Evolutionary conservation across 2,329 filamentous ascomycete genomes (phyloP), one percentile per base, ranked within the genome.

Genomic region (Septoria petroselini): DNA sequence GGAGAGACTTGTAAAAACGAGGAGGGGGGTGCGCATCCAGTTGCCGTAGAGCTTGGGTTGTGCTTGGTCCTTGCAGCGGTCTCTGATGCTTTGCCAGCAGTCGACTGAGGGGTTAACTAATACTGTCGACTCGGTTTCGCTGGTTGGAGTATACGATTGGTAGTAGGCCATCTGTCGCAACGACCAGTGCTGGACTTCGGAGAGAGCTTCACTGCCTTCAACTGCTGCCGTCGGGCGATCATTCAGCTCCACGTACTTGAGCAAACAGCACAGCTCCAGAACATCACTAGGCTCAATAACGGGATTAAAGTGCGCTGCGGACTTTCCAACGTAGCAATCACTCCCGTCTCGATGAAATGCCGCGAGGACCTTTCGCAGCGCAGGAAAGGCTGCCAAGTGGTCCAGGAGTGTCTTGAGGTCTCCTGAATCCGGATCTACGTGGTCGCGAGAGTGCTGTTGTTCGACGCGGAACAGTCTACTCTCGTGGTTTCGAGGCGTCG

Each of bases 121-220:
- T 7, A 52, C n/a, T 2, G 30, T 21, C n/a, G 30, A 18, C 17
- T 52, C 49, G 8, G 17, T 8, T 7, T 37, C 14, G 9, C 7
- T 6, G 17, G 2, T 2, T 3, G 37, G 1, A 19, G 41, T 15
- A 14, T 33, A 37, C 5, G 15, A 31, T 21, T 48, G 43, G 19
- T 48, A 52, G 44, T 48, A 37, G 7, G 27, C 49, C 49, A 52
- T 52, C n/a, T 52, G 49, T 14, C 49, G 49, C n/a, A 52, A 14
- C 9, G 49, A 52, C 37, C 38, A 52, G 17, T 34, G 19, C 15
- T 46, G 35, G 3, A 43, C 34, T 14, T 42, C 48, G 14, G 15
- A 14, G 23, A 31, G 33, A 9, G 17, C 23, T 11, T 45, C 15
- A 15, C 21, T 33, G 5, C 33, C 43, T 25, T 41, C 8, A 7